A percentile compares a stretch with the other conserved stretches of the same genome.
phyloP scores from a whole-genome alignment of 345 rosid genomes.

The Camelina sativa region DNA sequence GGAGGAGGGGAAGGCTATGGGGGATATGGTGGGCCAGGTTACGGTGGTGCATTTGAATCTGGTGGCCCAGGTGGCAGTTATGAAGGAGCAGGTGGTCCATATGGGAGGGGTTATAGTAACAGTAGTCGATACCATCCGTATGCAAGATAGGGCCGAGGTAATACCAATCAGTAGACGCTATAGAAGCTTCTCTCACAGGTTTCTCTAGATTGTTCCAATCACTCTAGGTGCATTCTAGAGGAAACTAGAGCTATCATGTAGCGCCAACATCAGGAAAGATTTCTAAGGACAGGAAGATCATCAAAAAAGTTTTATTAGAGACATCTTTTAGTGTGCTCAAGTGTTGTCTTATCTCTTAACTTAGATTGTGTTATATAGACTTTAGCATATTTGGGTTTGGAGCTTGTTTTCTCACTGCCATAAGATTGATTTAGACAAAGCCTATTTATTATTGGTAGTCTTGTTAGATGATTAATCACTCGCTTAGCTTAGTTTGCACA shows the following conservation, averaged over 20 bases:
- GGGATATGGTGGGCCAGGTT: constrained; percentile 61
- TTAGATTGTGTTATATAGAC: constrained; percentile 48
- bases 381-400: constrained; percentile 42
- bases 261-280: constrained; percentile 42
- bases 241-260: constrained; percentile 45
- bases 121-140: constrained; percentile 98
- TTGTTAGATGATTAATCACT: constrained; percentile 29
- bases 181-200: constrained; percentile 37
- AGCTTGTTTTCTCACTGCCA: constrained; percentile 30
- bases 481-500: constrained; percentile 30
- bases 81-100: constrained; percentile 78
- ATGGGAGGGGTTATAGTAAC: constrained; percentile 93
- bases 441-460: constrained; percentile 15
- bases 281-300: constrained; percentile 43
- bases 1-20: constrained; percentile 66
- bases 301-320: constrained; percentile 15
- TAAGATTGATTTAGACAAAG: constrained; percentile 29
- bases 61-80: constrained; percentile 90
- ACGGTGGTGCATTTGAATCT: constrained; percentile 72
- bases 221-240: constrained; percentile 42
- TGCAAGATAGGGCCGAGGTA: constrained; percentile 59
- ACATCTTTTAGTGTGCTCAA: constrained; percentile 32
- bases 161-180: constrained; percentile 33
- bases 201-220: constrained; percentile 41
- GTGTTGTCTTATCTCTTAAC: constrained; percentile 27